Base-by-base conservation (phyloP, 2,329 filamentous ascomycete genomes). In the Orbilia blumenaviensis region DNA sequence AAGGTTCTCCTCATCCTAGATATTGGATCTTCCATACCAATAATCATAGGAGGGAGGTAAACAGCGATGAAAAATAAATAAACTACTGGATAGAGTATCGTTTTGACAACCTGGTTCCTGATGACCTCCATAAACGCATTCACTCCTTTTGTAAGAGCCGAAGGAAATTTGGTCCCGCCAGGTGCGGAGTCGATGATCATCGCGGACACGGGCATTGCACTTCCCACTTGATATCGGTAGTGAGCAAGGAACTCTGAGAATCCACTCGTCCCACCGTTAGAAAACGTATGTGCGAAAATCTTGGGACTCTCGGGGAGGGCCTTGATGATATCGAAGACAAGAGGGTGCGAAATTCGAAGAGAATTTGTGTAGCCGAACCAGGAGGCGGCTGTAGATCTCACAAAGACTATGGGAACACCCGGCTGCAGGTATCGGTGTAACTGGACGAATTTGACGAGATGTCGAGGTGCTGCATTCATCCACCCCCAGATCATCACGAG, bases 101-200 rank as follows among this genome's bases (percentile, higher is more conserved):
- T 29, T 41, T 61, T 54, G 9, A 69, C 9, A n/a, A 64, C 23
- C 12, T 34, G 21, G 42, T 76, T 69, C 16, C 42, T 34, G 6
- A 76, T 29, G 18, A 29, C 41, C 32, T 68, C 72, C 32, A 69
- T 44, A 32, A 76, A 76, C 9, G 72, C 72, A 34, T 69, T 52
- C 7, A 69, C 72, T 2, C 64, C 64, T 5, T 38, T 50, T 8
- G 72, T 76, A 14, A 76, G 42, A n/a, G 56, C 64, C 6, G 58
- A 68, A 16, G 72, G 72, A 25, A 76, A 63, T 42, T 76, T 76
- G 2, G 32, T 38, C 8, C 56, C 72, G 1, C 72, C 72, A 3
- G 72, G 72, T 10, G 72, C 72, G 5, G 72, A 76, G 56, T 76
- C 72, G n/a, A 76, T 66, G 10, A 76, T 18, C 56, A 76, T 36